Conservation (phyloP, 805 yeast genomes). For the Candida sonorensis region DNA sequence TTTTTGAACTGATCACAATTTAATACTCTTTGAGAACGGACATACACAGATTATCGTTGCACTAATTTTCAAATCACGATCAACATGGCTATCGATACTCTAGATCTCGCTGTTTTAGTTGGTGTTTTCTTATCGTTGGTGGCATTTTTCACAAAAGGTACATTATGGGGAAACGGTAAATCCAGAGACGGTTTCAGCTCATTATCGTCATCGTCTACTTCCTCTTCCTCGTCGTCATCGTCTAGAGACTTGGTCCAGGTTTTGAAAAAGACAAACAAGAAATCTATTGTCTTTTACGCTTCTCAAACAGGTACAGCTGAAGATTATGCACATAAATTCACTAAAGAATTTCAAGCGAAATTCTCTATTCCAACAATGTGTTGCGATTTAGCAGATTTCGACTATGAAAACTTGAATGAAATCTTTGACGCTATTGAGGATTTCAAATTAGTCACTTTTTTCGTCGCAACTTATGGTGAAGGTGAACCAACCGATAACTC, state of each 20-base stretch:
- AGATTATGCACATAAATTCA: conserved; percentile 85
- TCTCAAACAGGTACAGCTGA: conserved; percentile 99
- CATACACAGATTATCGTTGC: too few species aligned
- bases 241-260: conserved; percentile 55
- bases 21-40: too few species aligned
- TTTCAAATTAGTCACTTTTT: conserved; percentile 45
- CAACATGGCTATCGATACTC: conserved; percentile 58
- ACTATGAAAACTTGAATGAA: conserved; percentile 66
- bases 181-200: conserved; percentile 9
- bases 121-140: conserved; percentile 60
- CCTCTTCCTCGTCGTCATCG: conserved; percentile 29
- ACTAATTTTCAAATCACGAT: too few species aligned
- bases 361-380: conserved; percentile 79
- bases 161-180: conserved; percentile 39
- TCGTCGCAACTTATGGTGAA: conserved; percentile 94
- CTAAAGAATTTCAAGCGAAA: conserved; percentile 79
- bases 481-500: conserved; percentile 98
- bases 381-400: conserved; percentile 85
- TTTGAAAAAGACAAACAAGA: conserved; percentile 57
- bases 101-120: conserved; percentile 63
- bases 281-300: conserved; percentile 77
- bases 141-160: conserved; percentile 63
- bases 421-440: conserved; percentile 53
- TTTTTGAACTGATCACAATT: too few species aligned
- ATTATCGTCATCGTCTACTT: conserved; percentile 19